These are phyloP conservation scores for Apiotrichum sp. DNA, from an alignment of 1,284 basidiomycete species.

Conservation along the genomic window DNA sequence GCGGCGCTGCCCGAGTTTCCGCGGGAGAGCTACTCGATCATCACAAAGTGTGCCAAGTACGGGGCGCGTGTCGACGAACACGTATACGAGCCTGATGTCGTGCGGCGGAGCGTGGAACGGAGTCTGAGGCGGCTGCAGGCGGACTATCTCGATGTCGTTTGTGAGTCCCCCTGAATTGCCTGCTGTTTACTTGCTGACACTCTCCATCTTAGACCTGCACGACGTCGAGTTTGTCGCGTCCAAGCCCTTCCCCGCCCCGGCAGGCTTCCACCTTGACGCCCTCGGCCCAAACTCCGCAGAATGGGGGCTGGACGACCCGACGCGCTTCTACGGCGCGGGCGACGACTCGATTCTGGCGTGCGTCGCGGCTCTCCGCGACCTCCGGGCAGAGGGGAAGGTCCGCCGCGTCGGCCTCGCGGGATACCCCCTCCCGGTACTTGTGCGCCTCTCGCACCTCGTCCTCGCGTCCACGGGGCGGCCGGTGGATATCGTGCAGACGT, in stretches of 20 bases:
- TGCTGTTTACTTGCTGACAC: no score
- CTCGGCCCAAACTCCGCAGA: slow-evolving; percentile 36
- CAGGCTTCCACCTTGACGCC: slow-evolving; percentile 52
- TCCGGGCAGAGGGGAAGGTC: slow-evolving; percentile 74
- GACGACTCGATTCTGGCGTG: slow-evolving; percentile 75
- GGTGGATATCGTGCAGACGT: slow-evolving; percentile 74
- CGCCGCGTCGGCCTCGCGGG: slow-evolving; percentile 76
- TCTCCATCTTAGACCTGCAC: slow-evolving; percentile 57
- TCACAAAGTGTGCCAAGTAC: slow-evolving; percentile 92
- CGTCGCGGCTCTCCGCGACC: slow-evolving; percentile 61
- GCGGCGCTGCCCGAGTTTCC: slow-evolving; percentile 67
- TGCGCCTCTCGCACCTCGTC: slow-evolving; percentile 74
- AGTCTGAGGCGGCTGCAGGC: slow-evolving; percentile 72
- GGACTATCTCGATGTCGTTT: slow-evolving; percentile 75
- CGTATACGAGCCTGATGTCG: slow-evolving; percentile 64
- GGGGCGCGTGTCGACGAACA: slow-evolving; percentile 60
- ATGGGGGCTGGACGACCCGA: slow-evolving; percentile 14
- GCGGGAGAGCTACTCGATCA: slow-evolving; percentile 69
- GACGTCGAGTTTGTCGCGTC: slow-evolving; percentile 83
- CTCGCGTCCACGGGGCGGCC: slow-evolving; percentile 53
- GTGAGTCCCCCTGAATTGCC: slow-evolving; percentile 24
- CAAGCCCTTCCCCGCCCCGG: slow-evolving; percentile 47
- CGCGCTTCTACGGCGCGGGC: slow-evolving; percentile 56
- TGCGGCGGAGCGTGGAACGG: slow-evolving; percentile 64
- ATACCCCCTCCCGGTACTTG: slow-evolving; percentile 80